A percentile compares a stretch with the other conserved stretches of the same genome.
phyloP scores from a whole-genome alignment of 2,329 filamentous ascomycete genomes.

The Botrytis tulipae region DNA sequence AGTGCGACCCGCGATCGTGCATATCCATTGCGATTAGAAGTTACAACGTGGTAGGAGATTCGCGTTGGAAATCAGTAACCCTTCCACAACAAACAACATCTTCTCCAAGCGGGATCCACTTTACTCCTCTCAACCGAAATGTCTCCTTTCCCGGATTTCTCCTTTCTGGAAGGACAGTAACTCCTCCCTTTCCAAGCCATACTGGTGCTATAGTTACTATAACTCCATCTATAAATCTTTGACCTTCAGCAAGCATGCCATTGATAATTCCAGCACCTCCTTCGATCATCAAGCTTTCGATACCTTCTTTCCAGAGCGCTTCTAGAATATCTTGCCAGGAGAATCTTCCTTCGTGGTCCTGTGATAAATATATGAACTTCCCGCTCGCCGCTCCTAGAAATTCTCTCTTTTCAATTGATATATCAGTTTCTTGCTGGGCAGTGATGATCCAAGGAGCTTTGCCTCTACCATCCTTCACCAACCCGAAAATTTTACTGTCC shows the following conservation, averaged over 20 bases:
- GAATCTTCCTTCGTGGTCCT: not conserved
- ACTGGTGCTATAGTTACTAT: slow-evolving; percentile 88
- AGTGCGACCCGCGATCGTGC: not conserved
- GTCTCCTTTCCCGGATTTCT: slow-evolving; percentile 14
- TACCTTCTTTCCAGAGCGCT: slow-evolving; percentile 19
- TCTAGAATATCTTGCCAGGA: not conserved
- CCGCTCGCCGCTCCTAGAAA: slow-evolving; percentile 23
- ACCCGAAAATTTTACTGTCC: slow-evolving; percentile 60
- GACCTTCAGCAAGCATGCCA: slow-evolving; percentile 64
- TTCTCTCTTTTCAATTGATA: not conserved
- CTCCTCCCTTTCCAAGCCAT: slow-evolving; percentile 82
- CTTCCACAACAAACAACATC: slow-evolving; percentile 30
- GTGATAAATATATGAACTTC: slow-evolving; percentile 19
- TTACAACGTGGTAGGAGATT: not conserved
- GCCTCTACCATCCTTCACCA: slow-evolving; percentile 63
- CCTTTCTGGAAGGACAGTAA: slow-evolving; percentile 66
- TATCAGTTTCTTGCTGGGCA: not conserved
- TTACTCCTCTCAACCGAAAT: slow-evolving; percentile 25
- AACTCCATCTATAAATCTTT: slow-evolving; percentile 68
- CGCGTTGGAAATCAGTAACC: slow-evolving; percentile 4
- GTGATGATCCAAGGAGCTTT: slow-evolving; percentile 72
- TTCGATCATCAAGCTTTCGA: slow-evolving; percentile 87
- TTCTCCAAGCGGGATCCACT: slow-evolving; percentile 30
- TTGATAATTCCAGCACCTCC: slow-evolving; percentile 84
- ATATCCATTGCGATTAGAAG: not conserved